Evolutionary conservation across 1,284 basidiomycete species (phyloP).

Genomic region (Ustilago nuda): DNA sequence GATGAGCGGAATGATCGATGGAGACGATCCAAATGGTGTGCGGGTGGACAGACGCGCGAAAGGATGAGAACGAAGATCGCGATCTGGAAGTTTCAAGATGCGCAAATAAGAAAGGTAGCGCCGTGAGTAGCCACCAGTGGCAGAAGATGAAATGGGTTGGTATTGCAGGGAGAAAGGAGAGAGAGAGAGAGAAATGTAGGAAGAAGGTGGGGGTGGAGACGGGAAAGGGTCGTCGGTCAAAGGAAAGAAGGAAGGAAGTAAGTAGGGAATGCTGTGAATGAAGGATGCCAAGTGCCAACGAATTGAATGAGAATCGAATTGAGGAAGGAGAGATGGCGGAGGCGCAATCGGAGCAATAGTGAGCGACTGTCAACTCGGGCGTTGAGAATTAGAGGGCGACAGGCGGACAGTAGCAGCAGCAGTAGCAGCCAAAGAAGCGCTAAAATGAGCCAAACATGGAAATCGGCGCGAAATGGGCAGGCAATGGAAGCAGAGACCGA

Average conservation of each 20-base stretch:
- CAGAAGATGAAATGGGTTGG: conserved; percentile 5
- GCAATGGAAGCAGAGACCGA: neutral
- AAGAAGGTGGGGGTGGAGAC: conserved; percentile 8
- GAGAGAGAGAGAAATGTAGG: neutral
- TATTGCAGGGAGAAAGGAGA: neutral
- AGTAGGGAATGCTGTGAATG: neutral
- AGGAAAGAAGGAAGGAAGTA: neutral
- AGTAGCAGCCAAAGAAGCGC: neutral
- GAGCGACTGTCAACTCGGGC: neutral
- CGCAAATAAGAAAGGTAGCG: conserved; percentile 3
- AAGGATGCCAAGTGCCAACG: conserved; percentile 3
- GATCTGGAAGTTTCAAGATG: neutral
- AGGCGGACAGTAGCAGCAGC: neutral
- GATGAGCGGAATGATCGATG: neutral
- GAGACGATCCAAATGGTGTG: neutral
- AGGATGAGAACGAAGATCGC: neutral
- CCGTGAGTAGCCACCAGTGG: conserved; percentile 13
- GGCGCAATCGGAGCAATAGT: conserved; percentile 1
- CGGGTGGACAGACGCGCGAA: neutral
- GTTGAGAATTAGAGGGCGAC: neutral
- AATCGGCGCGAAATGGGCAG: conserved; percentile 14
- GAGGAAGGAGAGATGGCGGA: conserved; percentile 13
- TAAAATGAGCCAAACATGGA: neutral
- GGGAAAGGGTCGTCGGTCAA: conserved; percentile 1
- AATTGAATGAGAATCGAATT: neutral